These are phyloP conservation scores for Ophiostoma piceae DNA, from an alignment of 2,329 filamentous ascomycete genomes.

Conservation along the genomic window DNA sequence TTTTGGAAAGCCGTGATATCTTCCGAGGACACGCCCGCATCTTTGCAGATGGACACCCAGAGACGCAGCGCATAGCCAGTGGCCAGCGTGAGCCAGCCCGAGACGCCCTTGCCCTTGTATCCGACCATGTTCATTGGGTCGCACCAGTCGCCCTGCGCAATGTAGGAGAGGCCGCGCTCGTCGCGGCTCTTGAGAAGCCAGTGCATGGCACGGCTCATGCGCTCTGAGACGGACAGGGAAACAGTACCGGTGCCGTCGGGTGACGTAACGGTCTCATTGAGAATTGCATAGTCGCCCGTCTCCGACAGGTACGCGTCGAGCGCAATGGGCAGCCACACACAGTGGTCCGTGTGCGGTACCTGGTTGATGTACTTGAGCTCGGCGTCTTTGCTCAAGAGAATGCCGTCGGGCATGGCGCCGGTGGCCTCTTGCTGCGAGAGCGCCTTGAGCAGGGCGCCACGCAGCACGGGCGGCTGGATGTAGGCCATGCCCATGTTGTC, in stretches of 20 bases:
- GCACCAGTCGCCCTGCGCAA: constrained; percentile 56
- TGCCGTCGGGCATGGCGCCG: constrained; percentile 55
- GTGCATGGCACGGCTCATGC: constrained; percentile 53
- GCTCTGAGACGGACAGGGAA: constrained; percentile 47
- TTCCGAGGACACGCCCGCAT: constrained; percentile 26
- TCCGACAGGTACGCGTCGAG: constrained; percentile 52
- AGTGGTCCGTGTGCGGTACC: constrained; percentile 56
- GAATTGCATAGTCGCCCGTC: constrained; percentile 43
- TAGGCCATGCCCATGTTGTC: constrained; percentile 59
- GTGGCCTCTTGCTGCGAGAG: constrained; percentile 50
- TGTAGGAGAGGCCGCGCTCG: constrained; percentile 50
- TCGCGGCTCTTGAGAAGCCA: constrained; percentile 50
- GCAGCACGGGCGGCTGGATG: constrained; percentile 47
- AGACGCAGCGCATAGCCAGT: constrained; percentile 49
- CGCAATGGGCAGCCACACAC: constrained; percentile 52
- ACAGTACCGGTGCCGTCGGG: constrained; percentile 31
- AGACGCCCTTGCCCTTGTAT: constrained; percentile 52
- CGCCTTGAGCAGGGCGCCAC: constrained; percentile 45
- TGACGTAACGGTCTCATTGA: background rate
- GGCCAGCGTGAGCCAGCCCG: constrained; percentile 54
- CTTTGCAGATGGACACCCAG: constrained; percentile 49
- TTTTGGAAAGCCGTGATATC: background rate
- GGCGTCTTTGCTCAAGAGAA: constrained; percentile 48
- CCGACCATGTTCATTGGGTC: constrained; percentile 61
- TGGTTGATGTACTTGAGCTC: constrained; percentile 58